phyloP scores from a whole-genome alignment of 2,329 filamentous ascomycete genomes.

The Microdochium paspali region DNA sequence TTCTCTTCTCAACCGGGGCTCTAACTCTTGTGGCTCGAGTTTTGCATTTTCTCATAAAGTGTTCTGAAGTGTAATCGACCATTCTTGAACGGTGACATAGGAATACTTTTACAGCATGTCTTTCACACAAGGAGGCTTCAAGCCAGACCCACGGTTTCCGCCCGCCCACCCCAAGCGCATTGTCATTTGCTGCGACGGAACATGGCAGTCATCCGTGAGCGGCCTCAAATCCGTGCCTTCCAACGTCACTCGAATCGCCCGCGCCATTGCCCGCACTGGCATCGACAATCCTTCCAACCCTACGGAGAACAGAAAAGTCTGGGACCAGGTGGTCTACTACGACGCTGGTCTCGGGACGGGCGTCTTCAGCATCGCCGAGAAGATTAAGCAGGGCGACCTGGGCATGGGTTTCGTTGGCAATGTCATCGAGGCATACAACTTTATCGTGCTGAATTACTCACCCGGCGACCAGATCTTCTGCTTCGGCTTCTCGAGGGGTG shows the following conservation, averaged over 20 bases:
- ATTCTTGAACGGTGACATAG: no score
- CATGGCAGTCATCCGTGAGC: constrained; percentile 12
- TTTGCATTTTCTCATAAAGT: no score
- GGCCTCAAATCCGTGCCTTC: constrained; percentile 10
- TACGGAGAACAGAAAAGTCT: constrained; percentile 18
- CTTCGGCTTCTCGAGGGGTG: constrained; percentile 28
- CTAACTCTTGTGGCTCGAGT: no score
- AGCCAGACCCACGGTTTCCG: neutral
- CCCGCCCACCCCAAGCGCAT: constrained; percentile 3
- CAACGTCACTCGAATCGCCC: constrained; percentile 12
- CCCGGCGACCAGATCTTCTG: constrained; percentile 25
- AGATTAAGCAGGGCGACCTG: constrained; percentile 4
- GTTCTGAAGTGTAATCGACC: no score
- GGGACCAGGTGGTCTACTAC: constrained; percentile 9
- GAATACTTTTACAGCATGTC: no score
- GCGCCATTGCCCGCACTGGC: constrained; percentile 16
- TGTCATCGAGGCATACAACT: constrained; percentile 24
- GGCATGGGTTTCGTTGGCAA: constrained; percentile 7
- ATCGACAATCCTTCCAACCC: constrained; percentile 17
- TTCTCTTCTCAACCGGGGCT: no score
- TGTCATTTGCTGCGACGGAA: constrained; percentile 9
- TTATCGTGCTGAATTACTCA: constrained; percentile 25
- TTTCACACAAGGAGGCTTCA: no score
- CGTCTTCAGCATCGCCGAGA: constrained; percentile 23
- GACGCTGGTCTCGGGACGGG: constrained; percentile 25